Evolutionary conservation across 495 filamentous ascomycete genomes (phyloP).

Genomic region (Copromyces sp.): DNA sequence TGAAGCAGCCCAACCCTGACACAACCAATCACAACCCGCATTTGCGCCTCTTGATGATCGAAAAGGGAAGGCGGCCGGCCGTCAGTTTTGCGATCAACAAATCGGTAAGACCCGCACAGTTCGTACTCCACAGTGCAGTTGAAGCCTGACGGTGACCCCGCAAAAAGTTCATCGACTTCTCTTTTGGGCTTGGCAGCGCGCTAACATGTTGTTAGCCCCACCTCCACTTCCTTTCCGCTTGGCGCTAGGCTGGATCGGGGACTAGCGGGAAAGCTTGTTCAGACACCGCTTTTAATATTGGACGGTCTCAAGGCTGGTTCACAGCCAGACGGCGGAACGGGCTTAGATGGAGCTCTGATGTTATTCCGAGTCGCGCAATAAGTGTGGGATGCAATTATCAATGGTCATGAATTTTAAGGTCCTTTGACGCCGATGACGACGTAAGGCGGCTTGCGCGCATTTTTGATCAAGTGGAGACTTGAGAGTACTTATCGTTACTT

Average conservation of each 20-base stretch:
- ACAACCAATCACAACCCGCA: background rate
- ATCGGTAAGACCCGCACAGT: background rate
- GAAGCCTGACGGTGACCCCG: background rate
- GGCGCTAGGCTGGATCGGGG: background rate
- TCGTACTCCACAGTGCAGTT: background rate
- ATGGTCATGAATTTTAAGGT: background rate
- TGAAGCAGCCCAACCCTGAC: background rate
- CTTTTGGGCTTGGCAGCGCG: background rate
- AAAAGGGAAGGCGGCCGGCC: constrained; percentile 4
- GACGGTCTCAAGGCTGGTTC: background rate
- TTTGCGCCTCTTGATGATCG: background rate
- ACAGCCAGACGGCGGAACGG: background rate
- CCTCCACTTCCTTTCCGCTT: background rate
- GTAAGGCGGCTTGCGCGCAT: background rate
- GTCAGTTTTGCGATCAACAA: background rate
- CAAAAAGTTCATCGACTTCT: background rate
- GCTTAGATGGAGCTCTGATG: background rate
- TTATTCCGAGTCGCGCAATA: background rate
- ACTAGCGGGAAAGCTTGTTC: constrained; percentile 18
- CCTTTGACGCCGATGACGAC: background rate
- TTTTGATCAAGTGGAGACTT: background rate
- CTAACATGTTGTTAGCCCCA: background rate
- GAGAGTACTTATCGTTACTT: background rate
- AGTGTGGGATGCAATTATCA: background rate
- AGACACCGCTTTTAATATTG: constrained; percentile 6